phyloP scores from a whole-genome alignment of 2,329 filamentous ascomycete genomes.

The Cytospora piceae region DNA sequence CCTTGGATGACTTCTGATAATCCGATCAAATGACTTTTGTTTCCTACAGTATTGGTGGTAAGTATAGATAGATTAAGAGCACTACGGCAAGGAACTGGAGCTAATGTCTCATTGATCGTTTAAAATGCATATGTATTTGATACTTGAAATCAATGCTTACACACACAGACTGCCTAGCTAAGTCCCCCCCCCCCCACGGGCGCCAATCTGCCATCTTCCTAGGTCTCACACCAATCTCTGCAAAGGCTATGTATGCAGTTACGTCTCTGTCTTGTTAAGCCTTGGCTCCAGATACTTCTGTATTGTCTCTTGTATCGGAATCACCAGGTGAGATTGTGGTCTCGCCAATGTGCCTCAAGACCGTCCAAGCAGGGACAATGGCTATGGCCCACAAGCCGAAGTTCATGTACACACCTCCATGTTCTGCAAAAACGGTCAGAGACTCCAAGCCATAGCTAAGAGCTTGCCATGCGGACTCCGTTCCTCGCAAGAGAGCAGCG shows the following conservation, averaged over 20 bases:
- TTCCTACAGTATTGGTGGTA: too few species aligned
- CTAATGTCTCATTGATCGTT: too few species aligned
- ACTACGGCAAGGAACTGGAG: too few species aligned
- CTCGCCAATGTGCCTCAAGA: constrained; percentile 38
- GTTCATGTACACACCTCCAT: constrained; percentile 72
- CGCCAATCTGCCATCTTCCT: too few species aligned
- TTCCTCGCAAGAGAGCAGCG: constrained; percentile 68
- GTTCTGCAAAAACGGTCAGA: constrained; percentile 62
- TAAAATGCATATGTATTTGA: too few species aligned
- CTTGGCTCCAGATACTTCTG: not conserved
- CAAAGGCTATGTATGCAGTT: not conserved
- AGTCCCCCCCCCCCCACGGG: too few species aligned
- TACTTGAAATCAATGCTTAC: too few species aligned
- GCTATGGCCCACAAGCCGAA: constrained; percentile 70
- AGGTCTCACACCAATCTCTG: too few species aligned
- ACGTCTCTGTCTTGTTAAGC: not conserved
- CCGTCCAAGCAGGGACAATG: constrained; percentile 68
- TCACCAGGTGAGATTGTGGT: constrained; percentile 49
- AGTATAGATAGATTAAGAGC: too few species aligned
- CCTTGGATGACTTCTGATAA: too few species aligned
- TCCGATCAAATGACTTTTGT: too few species aligned
- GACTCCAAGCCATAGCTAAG: constrained; percentile 71
- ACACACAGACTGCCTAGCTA: too few species aligned
- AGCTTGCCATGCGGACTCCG: constrained; percentile 74
- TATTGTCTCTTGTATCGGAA: not conserved